Evolutionary conservation across 1,284 basidiomycete genomes (phyloP), one percentile per base, ranked within the genome.

Genomic region (Taiwanofungus camphoratus): DNA sequence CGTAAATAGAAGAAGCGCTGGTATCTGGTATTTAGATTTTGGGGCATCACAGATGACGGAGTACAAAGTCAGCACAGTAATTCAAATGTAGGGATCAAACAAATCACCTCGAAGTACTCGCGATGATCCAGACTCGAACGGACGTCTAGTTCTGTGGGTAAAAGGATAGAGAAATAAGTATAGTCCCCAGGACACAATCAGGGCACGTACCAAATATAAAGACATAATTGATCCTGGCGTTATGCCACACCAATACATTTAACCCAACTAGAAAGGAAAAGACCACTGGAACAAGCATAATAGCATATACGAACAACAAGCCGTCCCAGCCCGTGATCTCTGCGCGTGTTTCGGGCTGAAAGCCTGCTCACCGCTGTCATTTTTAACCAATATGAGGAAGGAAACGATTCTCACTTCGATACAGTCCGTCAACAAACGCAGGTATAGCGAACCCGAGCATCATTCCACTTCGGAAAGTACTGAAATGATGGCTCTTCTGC

Each of bases 281-380:
- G 5, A 95, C 51, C 2, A 84, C 71, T 0, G 92, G 92, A 3
- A 96, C 64, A 40, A 82, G 69, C 23, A 93, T 65, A 2, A 83
- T 74, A 1, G 76, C 84, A 57, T 96, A 98, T n/a, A 94, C 68
- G 52, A 81, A 82, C 24, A 98, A 65, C 12, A 98, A 64, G 0
- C 76, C 80, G 38, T 74, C 71, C 83, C 86, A 93, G 18, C 76
- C 76, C 0, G 82, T 82, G 11, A 97, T 77, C 0, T 58, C 65
- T 1, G 58, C 56, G 15, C 79, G 74, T 2, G 81, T 85, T 11
- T 76, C 63, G 3, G 67, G 56, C 46, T 81, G 73, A 57, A 82
- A 78, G 51, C 79, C 89, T 87, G 47, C 5, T 29, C 8, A 29
- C 8, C n/a, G n/a, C 26, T 9, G 8, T 29, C 26, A 29, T 8